Evolutionary conservation across 306 rosid species (phyloP), one percentile per base, ranked within the genome.

Genomic region (Casuarina equisetifolia): DNA sequence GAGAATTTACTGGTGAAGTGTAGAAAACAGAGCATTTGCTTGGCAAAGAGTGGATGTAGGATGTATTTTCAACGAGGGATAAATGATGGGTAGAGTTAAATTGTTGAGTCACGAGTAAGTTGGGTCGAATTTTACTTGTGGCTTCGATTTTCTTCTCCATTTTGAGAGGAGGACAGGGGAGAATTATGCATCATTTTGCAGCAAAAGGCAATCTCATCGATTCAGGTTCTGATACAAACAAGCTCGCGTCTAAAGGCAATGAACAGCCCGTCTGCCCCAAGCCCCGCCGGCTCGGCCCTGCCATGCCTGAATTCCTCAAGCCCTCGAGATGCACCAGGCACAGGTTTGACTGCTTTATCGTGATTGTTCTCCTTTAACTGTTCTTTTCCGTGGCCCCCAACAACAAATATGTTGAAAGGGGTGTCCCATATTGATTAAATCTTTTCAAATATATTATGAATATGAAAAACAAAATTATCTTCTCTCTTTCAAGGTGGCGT

Each of bases 201-300:
- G 82, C 85, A 77, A 90, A 87, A 81, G 88, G 88, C 80, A 84
- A 86, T 62, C 82, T 90, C 52, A 79, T 64, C 46, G 96, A 86
- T 85, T 80, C 90, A 63, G 79, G 49, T 42, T 32, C 85, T 51
- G 82, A 85, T 4, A 80, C 79, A 50, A 82, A 84, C 78, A 79
- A 69, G 80, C 79, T 80, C 61, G 88, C 76, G 53, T 69, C 80
- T 52, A 84, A 61, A 12, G 74, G 58, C 43, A 80, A 75, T 62
- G 86, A 76, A 35, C 93, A 78, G 61, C 97, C 96, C 17, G 83
- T 93, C 69, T 93, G 97, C 72, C 98, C 97, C 0, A 91, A 87
- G 54, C 98, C 98, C 7, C 86, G 84, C 40, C 84, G 88, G 66
- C 57, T 82, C 19, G 73, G 88, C 68, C 88, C 89, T 69, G 52